Conservation (phyloP, 768 basidiomycete species). For the Leccinum obscurum region DNA sequence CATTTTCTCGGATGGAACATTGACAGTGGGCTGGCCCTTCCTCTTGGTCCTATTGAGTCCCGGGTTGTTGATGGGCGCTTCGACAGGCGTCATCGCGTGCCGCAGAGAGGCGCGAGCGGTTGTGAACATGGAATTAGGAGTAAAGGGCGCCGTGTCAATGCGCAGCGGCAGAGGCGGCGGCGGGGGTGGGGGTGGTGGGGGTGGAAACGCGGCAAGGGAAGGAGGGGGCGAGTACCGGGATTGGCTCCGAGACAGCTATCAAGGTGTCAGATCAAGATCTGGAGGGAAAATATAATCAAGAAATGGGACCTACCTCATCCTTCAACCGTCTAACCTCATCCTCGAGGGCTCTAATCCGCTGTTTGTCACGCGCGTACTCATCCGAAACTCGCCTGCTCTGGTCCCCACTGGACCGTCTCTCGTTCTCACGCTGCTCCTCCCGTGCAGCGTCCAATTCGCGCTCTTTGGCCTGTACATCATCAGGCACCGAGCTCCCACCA, state of each 20-base stretch:
- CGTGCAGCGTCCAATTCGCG: slow-evolving; percentile 58
- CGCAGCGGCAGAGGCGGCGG: slow-evolving; percentile 35
- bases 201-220: slow-evolving; percentile 38
- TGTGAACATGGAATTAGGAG: slow-evolving; percentile 45
- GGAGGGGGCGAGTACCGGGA: slow-evolving; percentile 16
- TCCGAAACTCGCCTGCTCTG: slow-evolving; percentile 29
- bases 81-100: slow-evolving; percentile 49
- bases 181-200: slow-evolving; percentile 48
- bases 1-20: slow-evolving; percentile 81
- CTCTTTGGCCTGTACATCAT: slow-evolving; percentile 58
- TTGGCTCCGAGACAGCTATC: slow-evolving; percentile 48
- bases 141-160: slow-evolving; percentile 32
- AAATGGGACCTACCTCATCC: slow-evolving; percentile 46
- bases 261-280: slow-evolving; percentile 3
- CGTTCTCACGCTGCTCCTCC: slow-evolving; percentile 49
- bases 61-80: slow-evolving; percentile 64
- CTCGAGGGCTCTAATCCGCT: slow-evolving; percentile 61
- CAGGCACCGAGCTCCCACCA: slow-evolving; percentile 44
- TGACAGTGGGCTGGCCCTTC: slow-evolving; percentile 64
- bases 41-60: slow-evolving; percentile 37
- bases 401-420: slow-evolving; percentile 41
- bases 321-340: slow-evolving; percentile 61
- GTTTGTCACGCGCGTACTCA: slow-evolving; percentile 59
- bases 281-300: background rate
- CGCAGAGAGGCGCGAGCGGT: slow-evolving; percentile 68